Conservation (phyloP, 805 yeast species). For the Hanseniaspora nectarophila region DNA sequence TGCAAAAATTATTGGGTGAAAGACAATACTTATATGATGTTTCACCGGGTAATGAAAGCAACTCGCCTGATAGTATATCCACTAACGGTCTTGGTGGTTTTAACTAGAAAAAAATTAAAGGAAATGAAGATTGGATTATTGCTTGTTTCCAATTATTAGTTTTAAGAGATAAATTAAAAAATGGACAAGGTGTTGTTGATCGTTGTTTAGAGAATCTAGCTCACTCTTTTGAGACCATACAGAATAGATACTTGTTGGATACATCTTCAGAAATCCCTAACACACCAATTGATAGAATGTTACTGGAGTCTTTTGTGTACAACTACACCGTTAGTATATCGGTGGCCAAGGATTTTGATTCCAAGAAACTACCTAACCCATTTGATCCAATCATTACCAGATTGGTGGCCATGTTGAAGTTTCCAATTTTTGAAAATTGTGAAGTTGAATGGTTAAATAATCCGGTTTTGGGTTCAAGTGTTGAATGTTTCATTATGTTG, state of each 20-base stretch:
- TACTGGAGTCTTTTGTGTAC: constrained; percentile 20
- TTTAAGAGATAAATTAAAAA: constrained; percentile 18
- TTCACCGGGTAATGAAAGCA: not conserved
- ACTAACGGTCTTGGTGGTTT: constrained; percentile 8
- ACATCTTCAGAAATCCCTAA: constrained; percentile 4
- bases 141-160: constrained; percentile 19
- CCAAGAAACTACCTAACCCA: constrained; percentile 18
- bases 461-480: constrained; percentile 33
- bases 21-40: constrained; percentile 8
- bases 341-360: constrained; percentile 17
- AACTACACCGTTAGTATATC: constrained; percentile 20
- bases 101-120: constrained; percentile 15
- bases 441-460: constrained; percentile 33
- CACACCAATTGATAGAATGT: constrained; percentile 20
- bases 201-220: constrained; percentile 19
- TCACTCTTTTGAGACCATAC: constrained; percentile 19
- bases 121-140: constrained; percentile 21
- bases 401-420: constrained; percentile 17
- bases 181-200: constrained; percentile 19
- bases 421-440: constrained; percentile 22
- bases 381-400: constrained; percentile 17
- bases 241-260: constrained; percentile 16
- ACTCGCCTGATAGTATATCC: constrained; percentile 10
- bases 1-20: constrained; percentile 12
- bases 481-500: constrained; percentile 29